These are phyloP conservation scores for Sporothrix brunneoviolacea DNA, from an alignment of 2,329 filamentous ascomycete species.

Conservation along the genomic window DNA sequence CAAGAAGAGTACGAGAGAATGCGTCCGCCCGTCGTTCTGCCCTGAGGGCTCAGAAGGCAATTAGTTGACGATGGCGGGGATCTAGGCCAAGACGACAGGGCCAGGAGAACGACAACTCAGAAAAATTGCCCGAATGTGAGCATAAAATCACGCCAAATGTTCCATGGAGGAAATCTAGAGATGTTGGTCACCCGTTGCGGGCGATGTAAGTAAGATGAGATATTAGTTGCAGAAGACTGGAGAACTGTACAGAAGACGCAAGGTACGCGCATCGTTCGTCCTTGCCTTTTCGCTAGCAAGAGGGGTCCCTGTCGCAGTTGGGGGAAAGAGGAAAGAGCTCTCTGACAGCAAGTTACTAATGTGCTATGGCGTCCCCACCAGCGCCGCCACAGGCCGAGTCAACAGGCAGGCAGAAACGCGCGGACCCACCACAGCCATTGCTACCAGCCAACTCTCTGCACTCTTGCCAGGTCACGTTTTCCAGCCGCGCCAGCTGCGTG, in stretches of 20 bases:
- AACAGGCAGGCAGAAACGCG: constrained; percentile 14
- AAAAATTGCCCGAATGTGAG: no score
- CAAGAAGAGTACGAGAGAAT: background rate
- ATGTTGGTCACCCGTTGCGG: no score
- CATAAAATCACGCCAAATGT: no score
- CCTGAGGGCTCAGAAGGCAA: no score
- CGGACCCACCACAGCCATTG: constrained; percentile 12
- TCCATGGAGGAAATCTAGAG: no score
- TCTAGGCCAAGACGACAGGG: no score
- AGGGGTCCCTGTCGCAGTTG: background rate
- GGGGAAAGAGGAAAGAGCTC: constrained; percentile 2
- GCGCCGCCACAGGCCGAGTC: constrained; percentile 1
- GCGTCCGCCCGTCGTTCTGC: no score
- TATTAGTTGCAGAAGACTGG: constrained; percentile 11
- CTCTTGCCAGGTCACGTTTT: constrained; percentile 21
- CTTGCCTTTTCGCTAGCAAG: constrained; percentile 4
- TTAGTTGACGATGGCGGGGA: no score
- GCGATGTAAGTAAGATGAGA: background rate
- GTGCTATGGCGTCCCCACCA: background rate
- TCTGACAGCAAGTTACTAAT: background rate
- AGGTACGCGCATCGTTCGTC: background rate
- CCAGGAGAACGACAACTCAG: no score
- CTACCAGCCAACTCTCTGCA: no score
- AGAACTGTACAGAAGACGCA: constrained; percentile 13
- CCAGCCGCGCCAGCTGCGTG: constrained; percentile 29